Percentiles rank a stretch among this genome's conserved stretches.
These are phyloP conservation scores for Pichia nakasei DNA, from an alignment of 805 yeast genomes.

Conservation along the genomic window DNA sequence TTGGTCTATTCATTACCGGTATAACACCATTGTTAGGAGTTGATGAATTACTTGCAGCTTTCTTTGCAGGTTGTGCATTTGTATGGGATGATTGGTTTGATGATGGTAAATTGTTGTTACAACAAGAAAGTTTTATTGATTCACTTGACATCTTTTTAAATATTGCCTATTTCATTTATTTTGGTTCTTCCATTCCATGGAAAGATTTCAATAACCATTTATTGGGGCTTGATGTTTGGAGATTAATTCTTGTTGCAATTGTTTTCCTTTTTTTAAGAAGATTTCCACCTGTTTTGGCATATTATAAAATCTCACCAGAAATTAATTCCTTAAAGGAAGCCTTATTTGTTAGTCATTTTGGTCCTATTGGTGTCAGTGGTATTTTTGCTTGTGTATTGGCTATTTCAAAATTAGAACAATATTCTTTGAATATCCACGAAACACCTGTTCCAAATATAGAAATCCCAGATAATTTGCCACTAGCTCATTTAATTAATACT, in stretches of 20 bases:
- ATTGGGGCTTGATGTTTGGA: constrained; percentile 43
- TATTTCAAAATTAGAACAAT: constrained; percentile 21
- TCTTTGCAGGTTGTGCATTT: constrained; percentile 61
- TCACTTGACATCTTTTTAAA: constrained; percentile 55
- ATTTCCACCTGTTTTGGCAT: constrained; percentile 44
- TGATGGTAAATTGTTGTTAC: constrained; percentile 27
- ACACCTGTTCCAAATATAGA: constrained; percentile 17
- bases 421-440: constrained; percentile 27
- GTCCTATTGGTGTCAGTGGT: constrained; percentile 52
- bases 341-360: constrained; percentile 60
- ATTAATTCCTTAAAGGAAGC: constrained; percentile 57
- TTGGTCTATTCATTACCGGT: constrained; percentile 48
- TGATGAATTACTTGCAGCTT: constrained; percentile 64
- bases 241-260: constrained; percentile 40
- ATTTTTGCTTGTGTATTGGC: constrained; percentile 25
- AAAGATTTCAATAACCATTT: constrained; percentile 37
- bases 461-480: constrained; percentile 17
- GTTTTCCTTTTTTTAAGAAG: constrained; percentile 43
- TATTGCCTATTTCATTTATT: constrained; percentile 54
- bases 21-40: constrained; percentile 56
- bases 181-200: constrained; percentile 68
- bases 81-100: constrained; percentile 60
- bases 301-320: constrained; percentile 51
- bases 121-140: constrained; percentile 51
- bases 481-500: constrained; percentile 22